phyloP scores from a whole-genome alignment of 441 rosid genomes.

The Bruguiera hainesii region DNA sequence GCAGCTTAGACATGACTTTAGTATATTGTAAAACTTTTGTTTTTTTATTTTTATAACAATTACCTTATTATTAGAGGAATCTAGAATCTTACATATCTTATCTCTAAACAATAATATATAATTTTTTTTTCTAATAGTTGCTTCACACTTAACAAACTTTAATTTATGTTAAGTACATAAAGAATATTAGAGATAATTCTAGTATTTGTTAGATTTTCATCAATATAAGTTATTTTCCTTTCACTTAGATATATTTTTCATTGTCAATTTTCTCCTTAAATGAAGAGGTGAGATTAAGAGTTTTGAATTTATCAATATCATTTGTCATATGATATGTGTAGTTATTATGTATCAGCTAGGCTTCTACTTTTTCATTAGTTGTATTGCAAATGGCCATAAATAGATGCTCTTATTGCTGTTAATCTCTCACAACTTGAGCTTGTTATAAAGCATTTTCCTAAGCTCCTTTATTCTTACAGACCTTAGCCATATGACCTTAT shows the following conservation, averaged over 20 bases:
- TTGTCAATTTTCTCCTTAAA: background rate
- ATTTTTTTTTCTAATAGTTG: background rate
- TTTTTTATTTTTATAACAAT: background rate
- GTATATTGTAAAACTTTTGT: background rate
- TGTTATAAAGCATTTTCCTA: too few species aligned
- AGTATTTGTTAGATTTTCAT: background rate
- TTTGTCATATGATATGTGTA: background rate
- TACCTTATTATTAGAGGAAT: background rate
- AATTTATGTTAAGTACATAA: background rate
- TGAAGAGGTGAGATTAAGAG: background rate
- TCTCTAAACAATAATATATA: background rate
- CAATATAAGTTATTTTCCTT: background rate
- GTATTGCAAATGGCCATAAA: background rate
- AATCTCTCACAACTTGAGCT: too few species aligned
- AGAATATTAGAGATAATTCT: background rate
- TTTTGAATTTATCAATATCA: background rate
- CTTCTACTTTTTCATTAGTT: background rate
- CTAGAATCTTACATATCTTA: background rate
- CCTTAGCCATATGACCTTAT: too few species aligned
- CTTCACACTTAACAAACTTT: background rate
- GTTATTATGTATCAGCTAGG: background rate
- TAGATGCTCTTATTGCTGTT: background rate
- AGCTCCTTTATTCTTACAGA: background rate
- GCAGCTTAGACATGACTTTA: background rate
- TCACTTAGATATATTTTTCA: background rate